Evolutionary conservation across 352 stramenopile species (phyloP), one percentile per base, ranked within the genome.

Genomic region (Pythium vanterpoolii): DNA sequence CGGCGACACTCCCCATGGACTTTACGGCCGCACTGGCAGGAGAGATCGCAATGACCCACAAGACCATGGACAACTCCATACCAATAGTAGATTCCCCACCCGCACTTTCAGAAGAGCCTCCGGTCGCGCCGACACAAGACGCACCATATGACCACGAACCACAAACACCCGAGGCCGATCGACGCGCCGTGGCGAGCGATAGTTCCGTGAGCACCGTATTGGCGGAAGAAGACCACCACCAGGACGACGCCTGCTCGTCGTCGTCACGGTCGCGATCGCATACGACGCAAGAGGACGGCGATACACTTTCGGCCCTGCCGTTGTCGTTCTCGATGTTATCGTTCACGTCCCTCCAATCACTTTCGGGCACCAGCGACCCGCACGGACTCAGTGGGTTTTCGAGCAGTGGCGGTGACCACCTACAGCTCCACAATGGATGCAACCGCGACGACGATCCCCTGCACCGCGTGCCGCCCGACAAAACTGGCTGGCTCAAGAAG

Each of bases 401-500:
- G 56, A 19, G 52, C 21, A 45, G 49, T 23, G 52, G 46, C 24
- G 13, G 62, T 54, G 54, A 74, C 44, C 59, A 55, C 55, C 31
- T 65, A 49, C 39, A 62, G 39, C 39, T 76, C 54, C 38, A 64
- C 55, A 42, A 73, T 33, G 18, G 62, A 19, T 53, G 60, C 30
- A 43, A 45, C 1, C 69, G 60, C 38, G 62, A 64, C n/a, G 66
- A 70, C 38, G 66, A 76, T 51, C 27, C 62, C 16, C 44, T 45
- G 16, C 52, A 62, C 36, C 38, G 62, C 49, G 60, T 70, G 18
- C 55, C 74, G 21, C 79, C 79, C 0, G 73, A 87, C 59, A 90
- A 89, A 57, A 88, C 74, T 2, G 81, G 81, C 6, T 91, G 83
- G 79, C 75, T 90, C 18, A 88, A 89, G 63, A 93, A 91, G 66